phyloP scores from a whole-genome alignment of 306 rosid genomes.

The Arachis hypogaea region DNA sequence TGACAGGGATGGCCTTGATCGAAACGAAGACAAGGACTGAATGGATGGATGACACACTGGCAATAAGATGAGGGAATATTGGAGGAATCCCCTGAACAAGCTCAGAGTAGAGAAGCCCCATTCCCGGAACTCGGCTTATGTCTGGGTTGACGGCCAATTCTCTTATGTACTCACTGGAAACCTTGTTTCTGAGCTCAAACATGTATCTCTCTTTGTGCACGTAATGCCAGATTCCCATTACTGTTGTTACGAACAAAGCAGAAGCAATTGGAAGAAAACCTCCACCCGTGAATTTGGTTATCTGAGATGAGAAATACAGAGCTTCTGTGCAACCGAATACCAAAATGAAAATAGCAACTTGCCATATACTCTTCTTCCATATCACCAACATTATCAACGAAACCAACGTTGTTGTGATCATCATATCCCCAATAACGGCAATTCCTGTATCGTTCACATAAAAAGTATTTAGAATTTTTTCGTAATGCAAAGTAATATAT shows the following conservation, averaged over 20 bases:
- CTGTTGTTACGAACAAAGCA: conserved; percentile 47
- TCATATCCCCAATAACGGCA: conserved; percentile 77
- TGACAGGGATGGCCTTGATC: conserved; percentile 68
- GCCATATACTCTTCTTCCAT: conserved; percentile 75
- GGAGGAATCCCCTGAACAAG: conserved; percentile 91
- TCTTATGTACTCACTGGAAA: conserved; percentile 57
- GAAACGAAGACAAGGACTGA: conserved; percentile 73
- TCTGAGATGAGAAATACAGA: conserved; percentile 55
- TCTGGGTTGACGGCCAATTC: conserved; percentile 44
- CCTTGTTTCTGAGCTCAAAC: conserved; percentile 69
- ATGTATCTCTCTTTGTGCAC: conserved; percentile 70
- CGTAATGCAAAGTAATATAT: no score
- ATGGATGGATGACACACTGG: conserved; percentile 68
- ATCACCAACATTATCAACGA: conserved; percentile 70
- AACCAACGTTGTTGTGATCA: conserved; percentile 61
- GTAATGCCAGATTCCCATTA: conserved; percentile 82
- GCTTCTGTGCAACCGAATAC: conserved; percentile 52
- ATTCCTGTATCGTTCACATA: conserved; percentile 50
- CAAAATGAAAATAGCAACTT: conserved; percentile 51
- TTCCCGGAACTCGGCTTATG: conserved; percentile 67
- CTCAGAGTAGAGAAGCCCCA: conserved; percentile 72
- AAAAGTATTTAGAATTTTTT: no score
- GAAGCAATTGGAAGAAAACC: conserved; percentile 70
- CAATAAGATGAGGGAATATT: conserved; percentile 65
- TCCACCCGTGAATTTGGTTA: conserved; percentile 70